Evolutionary conservation across 2,329 filamentous ascomycete genomes (phyloP), one percentile per base, ranked within the genome.

Genomic region (Venturia effusa): DNA sequence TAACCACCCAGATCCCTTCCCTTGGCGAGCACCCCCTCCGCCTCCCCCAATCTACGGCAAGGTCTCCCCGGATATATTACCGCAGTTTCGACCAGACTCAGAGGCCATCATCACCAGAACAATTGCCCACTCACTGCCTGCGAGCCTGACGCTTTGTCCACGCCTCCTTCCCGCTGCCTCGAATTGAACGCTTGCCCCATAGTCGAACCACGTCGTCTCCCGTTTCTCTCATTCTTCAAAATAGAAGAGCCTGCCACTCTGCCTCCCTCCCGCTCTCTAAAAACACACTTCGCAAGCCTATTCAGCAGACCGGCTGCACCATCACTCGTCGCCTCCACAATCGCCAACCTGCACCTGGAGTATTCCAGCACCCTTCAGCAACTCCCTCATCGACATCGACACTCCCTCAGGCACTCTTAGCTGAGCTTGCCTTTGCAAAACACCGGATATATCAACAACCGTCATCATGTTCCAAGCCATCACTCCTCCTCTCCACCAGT

Each of bases 351-450:
- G 11, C 4, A 39, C 32, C 24, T 13, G 22, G 15, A 62, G 41
- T 15, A 13, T 8, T 17, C 30, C 40, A 10, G 8, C 13, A 17
- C 45, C 39, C 15, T 22, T 39, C 39, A 57, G 27, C 48, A 32
- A 45, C n/a, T 1, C n/a, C 40, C 34, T 41, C 40, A 4, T 37
- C 19, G 32, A 32, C 40, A 4, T 37, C 19, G 32, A 32, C 32
- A 37, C 37, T 32, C 24, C n/a, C n/a, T 17, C 22, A 27, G 62
- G 57, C 62, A 60, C 62, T 64, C 62, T 64, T 64, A 27, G 40
- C 55, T 64, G 62, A 64, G 62, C 55, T 61, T 55, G 62, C 62
- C 37, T 39, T 45, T 61, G 30, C 17, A 37, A n/a, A 45, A 61
- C 34, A 57, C 34, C 30, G 61, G 41, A 63, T 22, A 37, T 30